phyloP scores from a whole-genome alignment of 73 alveolate genomes.

The Tetrahymena elliotti region DNA sequence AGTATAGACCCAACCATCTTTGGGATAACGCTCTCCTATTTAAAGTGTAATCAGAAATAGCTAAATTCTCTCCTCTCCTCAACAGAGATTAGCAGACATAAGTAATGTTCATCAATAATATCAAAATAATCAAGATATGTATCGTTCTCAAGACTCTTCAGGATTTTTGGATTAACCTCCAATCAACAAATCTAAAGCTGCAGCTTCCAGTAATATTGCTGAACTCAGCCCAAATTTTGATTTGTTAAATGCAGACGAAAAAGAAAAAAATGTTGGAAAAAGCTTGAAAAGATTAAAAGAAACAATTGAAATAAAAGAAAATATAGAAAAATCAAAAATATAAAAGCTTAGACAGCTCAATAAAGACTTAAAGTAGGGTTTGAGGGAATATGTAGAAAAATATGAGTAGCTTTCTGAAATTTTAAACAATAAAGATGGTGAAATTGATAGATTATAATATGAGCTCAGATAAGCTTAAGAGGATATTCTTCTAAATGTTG shows the following conservation, averaged over 20 bases:
- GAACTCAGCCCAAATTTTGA: neutral
- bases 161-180: neutral
- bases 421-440: neutral
- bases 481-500: neutral
- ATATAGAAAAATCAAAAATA: neutral
- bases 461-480: neutral
- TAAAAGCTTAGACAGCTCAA: neutral
- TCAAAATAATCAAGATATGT: neutral
- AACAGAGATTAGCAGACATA: neutral
- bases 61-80: neutral
- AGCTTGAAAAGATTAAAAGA: neutral
- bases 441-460: neutral
- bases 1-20: neutral
- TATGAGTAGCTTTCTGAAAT: neutral
- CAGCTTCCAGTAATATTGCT: neutral
- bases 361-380: neutral
- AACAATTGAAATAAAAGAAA: neutral
- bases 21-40: neutral
- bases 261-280: neutral
- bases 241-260: neutral
- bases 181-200: neutral
- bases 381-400: neutral
- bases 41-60: neutral
- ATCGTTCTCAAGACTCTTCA: neutral
- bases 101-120: neutral